phyloP scores from a whole-genome alignment of 2,329 filamentous ascomycete genomes.

The Calonectria honghensis region DNA sequence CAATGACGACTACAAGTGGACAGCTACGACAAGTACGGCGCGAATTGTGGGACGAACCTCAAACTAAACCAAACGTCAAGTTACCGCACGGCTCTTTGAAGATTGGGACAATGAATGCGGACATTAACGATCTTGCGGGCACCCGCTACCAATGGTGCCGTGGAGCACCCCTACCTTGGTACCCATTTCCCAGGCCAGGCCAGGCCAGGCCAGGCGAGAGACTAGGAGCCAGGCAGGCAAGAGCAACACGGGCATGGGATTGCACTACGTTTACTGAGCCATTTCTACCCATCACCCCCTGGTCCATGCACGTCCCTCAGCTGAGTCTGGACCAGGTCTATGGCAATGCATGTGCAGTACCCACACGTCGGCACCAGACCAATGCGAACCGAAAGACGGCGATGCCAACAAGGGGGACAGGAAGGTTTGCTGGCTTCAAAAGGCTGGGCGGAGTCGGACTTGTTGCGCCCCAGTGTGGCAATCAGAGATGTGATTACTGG shows the following conservation, averaged over 20 bases:
- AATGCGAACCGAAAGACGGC: constrained; percentile 43
- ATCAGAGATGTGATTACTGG: constrained; percentile 2
- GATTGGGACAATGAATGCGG: constrained; percentile 13
- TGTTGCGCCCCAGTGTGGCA: constrained; percentile 2
- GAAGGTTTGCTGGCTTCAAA: constrained; percentile 43
- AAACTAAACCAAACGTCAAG: constrained; percentile 11
- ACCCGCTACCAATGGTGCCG: background rate
- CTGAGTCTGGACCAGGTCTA: constrained; percentile 54
- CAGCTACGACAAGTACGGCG: constrained; percentile 19
- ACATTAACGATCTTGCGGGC: background rate
- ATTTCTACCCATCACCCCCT: constrained; percentile 46
- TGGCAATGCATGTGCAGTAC: constrained; percentile 41
- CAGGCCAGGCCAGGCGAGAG: constrained; percentile 35
- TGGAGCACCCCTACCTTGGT: constrained; percentile 14
- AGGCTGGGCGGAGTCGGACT: constrained; percentile 27
- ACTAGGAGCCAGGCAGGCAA: constrained; percentile 34
- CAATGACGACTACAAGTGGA: constrained; percentile 8
- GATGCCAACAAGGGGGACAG: constrained; percentile 36
- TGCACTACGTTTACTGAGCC: constrained; percentile 39
- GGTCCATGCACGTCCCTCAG: constrained; percentile 51
- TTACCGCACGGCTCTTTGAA: background rate
- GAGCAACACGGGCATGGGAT: constrained; percentile 17
- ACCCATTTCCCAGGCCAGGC: constrained; percentile 16
- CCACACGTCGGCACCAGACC: constrained; percentile 41
- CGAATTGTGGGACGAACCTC: constrained; percentile 46